Evolutionary conservation across 2,329 filamentous ascomycete species (phyloP).

Genomic region (Alternaria solani): DNA sequence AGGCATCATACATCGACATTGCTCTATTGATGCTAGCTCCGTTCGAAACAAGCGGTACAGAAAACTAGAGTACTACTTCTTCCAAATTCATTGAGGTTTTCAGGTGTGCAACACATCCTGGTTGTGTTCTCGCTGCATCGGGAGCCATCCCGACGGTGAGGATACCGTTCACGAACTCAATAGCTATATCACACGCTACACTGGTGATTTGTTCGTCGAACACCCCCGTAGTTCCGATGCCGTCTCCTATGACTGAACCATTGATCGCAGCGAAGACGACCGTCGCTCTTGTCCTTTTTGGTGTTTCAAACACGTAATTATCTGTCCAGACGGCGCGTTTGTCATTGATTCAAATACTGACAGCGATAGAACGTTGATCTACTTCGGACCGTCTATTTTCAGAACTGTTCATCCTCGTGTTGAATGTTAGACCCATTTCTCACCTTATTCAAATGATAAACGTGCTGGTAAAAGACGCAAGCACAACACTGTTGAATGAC

Average conservation of each 20-base stretch:
- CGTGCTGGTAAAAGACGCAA: too few species aligned
- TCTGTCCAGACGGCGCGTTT: background rate
- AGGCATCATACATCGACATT: background rate
- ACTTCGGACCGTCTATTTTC: background rate
- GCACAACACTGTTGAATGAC: too few species aligned
- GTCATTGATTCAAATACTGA: background rate
- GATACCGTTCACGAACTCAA: background rate
- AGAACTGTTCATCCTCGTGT: too few species aligned
- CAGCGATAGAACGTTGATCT: background rate
- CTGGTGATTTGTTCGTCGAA: background rate
- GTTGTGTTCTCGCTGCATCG: background rate
- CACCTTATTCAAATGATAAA: too few species aligned
- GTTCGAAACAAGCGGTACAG: background rate
- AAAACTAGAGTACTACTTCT: background rate
- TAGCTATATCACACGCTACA: background rate
- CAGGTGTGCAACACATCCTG: background rate
- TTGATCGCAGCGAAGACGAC: background rate
- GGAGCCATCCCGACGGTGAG: background rate
- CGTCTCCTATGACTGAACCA: background rate
- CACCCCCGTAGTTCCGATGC: background rate
- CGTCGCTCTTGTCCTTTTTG: background rate
- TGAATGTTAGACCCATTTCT: too few species aligned
- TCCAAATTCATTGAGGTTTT: background rate
- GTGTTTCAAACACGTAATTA: background rate
- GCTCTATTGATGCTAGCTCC: background rate